These are phyloP conservation scores for Aspergillus sparsus DNA, from an alignment of 495 filamentous ascomycete genomes.

Conservation along the genomic window DNA sequence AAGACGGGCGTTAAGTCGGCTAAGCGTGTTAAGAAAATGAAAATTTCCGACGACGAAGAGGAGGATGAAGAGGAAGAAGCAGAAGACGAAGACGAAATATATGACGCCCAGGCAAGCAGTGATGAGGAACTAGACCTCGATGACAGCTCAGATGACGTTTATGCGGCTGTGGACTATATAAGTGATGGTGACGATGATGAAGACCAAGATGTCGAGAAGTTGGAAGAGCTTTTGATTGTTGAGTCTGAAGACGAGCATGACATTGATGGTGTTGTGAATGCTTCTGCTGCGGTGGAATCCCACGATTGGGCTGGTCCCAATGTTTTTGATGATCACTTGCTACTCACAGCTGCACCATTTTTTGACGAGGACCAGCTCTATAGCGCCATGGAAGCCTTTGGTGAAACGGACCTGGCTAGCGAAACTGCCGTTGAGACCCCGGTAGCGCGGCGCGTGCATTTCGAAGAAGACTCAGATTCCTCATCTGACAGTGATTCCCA, in stretches of 20 bases:
- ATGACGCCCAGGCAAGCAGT: constrained; percentile 53
- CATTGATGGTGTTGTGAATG: constrained; percentile 23
- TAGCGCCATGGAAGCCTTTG: constrained; percentile 48
- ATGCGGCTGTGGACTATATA: constrained; percentile 76
- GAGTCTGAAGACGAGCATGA: constrained; percentile 52
- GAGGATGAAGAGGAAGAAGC: too few relatives aligned
- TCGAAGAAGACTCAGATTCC: constrained; percentile 51
- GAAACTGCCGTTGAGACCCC: constrained; percentile 46
- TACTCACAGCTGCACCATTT: constrained; percentile 49
- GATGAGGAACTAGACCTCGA: constrained; percentile 36
- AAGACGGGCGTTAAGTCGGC: constrained; percentile 48
- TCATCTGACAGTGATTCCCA: constrained; percentile 54
- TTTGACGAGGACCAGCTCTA: constrained; percentile 56
- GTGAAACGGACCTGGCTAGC: constrained; percentile 45
- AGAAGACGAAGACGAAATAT: constrained; percentile 45
- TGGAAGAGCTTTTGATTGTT: constrained; percentile 73
- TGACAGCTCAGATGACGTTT: constrained; percentile 62
- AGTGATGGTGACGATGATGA: constrained; percentile 71
- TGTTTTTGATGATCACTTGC: constrained; percentile 48
- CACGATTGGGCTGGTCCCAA: constrained; percentile 63
- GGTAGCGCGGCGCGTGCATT: constrained; percentile 51
- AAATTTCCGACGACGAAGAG: constrained; percentile 55
- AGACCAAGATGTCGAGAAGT: constrained; percentile 68
- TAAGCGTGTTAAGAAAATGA: constrained; percentile 42
- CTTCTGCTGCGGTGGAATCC: constrained; percentile 40